Percentiles rank a stretch among this genome's conserved stretches.
Evolutionary conservation across 2,329 filamentous ascomycete genomes (phyloP).

Genomic region (Fusarium sororula): DNA sequence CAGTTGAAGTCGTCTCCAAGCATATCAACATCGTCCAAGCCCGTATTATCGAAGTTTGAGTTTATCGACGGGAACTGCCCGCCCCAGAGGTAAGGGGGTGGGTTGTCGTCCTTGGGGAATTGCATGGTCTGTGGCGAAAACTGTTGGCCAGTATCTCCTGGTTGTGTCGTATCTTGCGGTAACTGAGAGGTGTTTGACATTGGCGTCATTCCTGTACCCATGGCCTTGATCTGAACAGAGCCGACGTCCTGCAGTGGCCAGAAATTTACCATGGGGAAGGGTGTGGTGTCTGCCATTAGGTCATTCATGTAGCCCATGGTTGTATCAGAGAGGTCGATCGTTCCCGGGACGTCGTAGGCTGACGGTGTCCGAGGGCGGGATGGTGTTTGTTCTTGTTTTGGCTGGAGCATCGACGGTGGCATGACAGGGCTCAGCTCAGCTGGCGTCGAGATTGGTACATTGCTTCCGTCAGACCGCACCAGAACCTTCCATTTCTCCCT

Average conservation of each 20-base stretch:
- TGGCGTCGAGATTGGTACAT: conserved; percentile 21
- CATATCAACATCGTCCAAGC: conserved; percentile 50
- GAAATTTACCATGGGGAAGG: conserved; percentile 29
- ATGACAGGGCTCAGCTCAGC: conserved; percentile 11
- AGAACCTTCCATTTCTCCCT: conserved; percentile 62
- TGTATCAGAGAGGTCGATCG: conserved; percentile 42
- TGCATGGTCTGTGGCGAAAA: conserved; percentile 35
- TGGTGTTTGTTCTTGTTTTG: conserved; percentile 12
- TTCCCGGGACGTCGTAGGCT: conserved; percentile 19
- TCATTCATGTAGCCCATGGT: conserved; percentile 44
- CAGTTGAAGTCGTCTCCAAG: conserved; percentile 58
- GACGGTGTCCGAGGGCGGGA: conserved; percentile 33
- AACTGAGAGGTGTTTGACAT: background rate
- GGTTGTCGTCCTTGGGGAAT: conserved; percentile 46
- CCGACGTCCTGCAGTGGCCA: conserved; percentile 39
- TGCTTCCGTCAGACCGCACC: conserved; percentile 49
- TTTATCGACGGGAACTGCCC: conserved; percentile 45
- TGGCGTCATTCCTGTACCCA: background rate
- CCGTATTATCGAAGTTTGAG: conserved; percentile 41
- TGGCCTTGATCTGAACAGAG: conserved; percentile 31
- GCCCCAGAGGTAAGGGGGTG: conserved; percentile 55
- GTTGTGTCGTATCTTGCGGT: conserved; percentile 11
- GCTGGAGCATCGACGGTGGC: conserved; percentile 26
- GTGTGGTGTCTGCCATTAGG: conserved; percentile 20
- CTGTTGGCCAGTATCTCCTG: conserved; percentile 8